Percentiles rank a stretch among this genome's conserved stretches.
Evolutionary conservation across 75 land plant species (phyloP).

Genomic region (Pseudotsuga menziesii): DNA sequence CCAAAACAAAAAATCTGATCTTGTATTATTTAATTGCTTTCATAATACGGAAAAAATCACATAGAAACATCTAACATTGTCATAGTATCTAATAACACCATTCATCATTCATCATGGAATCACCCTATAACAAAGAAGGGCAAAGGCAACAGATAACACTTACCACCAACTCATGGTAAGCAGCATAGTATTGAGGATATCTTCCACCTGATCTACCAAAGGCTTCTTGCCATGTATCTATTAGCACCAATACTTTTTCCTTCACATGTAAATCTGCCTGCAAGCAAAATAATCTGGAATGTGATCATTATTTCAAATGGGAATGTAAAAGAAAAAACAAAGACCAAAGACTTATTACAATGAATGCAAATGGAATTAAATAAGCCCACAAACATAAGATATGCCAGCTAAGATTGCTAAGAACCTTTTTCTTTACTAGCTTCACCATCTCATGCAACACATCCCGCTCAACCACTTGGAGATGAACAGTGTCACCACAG

Average conservation of each 20-base stretch:
- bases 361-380: too few relatives aligned
- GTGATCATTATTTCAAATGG: neutral
- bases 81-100: too few relatives aligned
- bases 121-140: too few relatives aligned
- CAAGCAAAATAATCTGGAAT: constrained; percentile 8
- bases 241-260: constrained; percentile 74
- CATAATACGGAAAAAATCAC: too few relatives aligned
- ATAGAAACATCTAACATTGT: too few relatives aligned
- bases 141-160: neutral
- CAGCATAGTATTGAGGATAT: constrained; percentile 92
- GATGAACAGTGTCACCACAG: constrained; percentile 84
- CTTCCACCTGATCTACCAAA: constrained; percentile 95
- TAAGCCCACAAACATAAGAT: too few relatives aligned
- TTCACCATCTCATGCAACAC: constrained; percentile 86
- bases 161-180: constrained; percentile 88
- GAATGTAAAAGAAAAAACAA: too few relatives aligned
- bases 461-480: constrained; percentile 89
- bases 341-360: too few relatives aligned
- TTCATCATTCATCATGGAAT: too few relatives aligned
- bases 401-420: too few relatives aligned
- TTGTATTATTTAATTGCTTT: too few relatives aligned
- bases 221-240: constrained; percentile 98
- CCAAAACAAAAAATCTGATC: too few relatives aligned
- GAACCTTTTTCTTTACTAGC: constrained; percentile 82
- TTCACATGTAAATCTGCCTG: constrained; percentile 85